These are phyloP conservation scores for Lolium multiflorum DNA, from an alignment of 176 grass and related monocot genomes.

Conservation along the genomic window DNA sequence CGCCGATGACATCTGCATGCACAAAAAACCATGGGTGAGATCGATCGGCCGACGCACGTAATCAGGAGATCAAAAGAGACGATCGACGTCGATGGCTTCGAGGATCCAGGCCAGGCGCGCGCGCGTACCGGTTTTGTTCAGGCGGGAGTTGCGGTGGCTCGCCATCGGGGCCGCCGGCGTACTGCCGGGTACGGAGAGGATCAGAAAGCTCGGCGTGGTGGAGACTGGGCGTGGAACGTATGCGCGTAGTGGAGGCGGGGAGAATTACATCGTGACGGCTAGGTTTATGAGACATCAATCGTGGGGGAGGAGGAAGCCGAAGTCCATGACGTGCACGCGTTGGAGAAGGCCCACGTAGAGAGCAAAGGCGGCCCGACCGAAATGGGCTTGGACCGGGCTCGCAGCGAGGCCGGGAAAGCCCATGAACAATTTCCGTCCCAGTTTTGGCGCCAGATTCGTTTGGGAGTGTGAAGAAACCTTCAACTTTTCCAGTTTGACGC, in stretches of 20 bases:
- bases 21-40: background rate
- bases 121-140: background rate
- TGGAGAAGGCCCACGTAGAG: background rate
- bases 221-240: background rate
- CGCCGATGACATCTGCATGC: background rate
- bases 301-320: background rate
- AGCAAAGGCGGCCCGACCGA: background rate
- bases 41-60: background rate
- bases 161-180: background rate
- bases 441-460: conserved; percentile 3
- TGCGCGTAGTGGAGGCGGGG: background rate
- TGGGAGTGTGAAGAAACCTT: background rate
- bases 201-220: background rate
- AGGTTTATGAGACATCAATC: background rate
- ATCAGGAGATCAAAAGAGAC: background rate
- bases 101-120: background rate
- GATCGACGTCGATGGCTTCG: background rate
- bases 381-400: background rate
- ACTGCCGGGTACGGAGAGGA: background rate
- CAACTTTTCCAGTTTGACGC: conserved; percentile 7
- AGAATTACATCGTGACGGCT: background rate
- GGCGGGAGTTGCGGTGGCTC: background rate
- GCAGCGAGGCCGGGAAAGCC: background rate
- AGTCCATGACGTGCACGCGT: background rate
- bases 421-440: background rate